Base-by-base conservation (phyloP, 1,284 basidiomycete species). In the Moesziomyces sp. region DNA sequence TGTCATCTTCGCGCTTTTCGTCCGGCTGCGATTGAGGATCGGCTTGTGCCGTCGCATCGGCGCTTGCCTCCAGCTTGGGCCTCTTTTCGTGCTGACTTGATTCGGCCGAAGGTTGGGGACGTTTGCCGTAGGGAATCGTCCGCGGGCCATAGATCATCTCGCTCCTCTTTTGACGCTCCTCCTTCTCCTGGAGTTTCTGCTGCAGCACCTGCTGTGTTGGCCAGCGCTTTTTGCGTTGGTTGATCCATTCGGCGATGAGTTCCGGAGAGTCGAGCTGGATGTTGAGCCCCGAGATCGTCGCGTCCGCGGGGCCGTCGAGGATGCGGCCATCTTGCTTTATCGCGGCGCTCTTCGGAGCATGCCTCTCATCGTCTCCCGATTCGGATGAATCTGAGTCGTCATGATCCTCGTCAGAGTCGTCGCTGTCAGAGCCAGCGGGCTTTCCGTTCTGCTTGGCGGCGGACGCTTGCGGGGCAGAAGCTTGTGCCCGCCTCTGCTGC, bases 191-290 rank as follows among this genome's bases (percentile, higher is more conserved):
- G 44, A 57, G 35, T 52, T 83, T 83, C 51, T 79, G 52, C 51
- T 72, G 66, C 4, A 84, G 74, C 11, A 77, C 74, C 0, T 59
- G 50, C 11, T 61, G 62, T 0, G 76, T 82, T 0, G 82, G 82
- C 73, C 77, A 84, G 28, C 82, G 66, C 48, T 84, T 84, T 49
- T 77, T 76, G 18, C 82, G 65, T 55, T 84, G 80, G n/a, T 55
- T 63, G 46, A 81, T 76, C 82, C 82, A 84, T 42, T 83, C 74
- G n/a, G 67, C 72, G 30, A 83, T 68, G 21, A 84, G 74, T 55
- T 81, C 78, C 3, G 81, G 81, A 24, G 80, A 79, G 57, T 77
- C 57, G 23, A 84, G 74, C 46, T 68, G 67, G 43, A 84, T 83
- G 50, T 82, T 84, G 44, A 84, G 79, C 5, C 82, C 82, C 10